Conservation (phyloP, 2,329 filamentous ascomycete species). For the Seiridium cupressi region DNA sequence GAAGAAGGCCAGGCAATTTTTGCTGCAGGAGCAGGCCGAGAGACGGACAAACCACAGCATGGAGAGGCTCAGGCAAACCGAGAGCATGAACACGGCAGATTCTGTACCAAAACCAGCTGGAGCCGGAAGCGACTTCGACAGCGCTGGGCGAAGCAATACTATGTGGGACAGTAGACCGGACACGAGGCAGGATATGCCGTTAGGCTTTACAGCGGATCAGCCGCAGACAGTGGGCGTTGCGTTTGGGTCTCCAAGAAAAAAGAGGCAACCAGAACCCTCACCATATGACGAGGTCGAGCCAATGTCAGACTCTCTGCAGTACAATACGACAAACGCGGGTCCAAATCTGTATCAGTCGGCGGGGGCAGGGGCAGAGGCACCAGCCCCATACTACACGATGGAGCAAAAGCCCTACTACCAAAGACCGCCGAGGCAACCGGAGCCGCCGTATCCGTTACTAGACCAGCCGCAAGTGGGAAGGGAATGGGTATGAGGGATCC, state of each 20-base stretch:
- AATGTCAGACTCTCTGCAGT: not conserved
- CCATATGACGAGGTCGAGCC: not conserved
- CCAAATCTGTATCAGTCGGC: not conserved
- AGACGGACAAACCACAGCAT: conserved; percentile 5
- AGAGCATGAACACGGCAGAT: not conserved
- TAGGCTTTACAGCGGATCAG: not conserved
- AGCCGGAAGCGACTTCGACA: not conserved
- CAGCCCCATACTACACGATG: not conserved
- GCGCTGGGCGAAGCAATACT: not conserved
- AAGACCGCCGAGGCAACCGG: not conserved
- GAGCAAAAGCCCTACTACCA: conserved; percentile 6
- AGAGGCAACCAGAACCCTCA: not conserved
- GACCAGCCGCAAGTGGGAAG: not conserved
- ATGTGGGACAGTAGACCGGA: not conserved
- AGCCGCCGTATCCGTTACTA: not conserved
- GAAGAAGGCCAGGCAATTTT: conserved; percentile 28
- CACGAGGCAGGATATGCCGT: not conserved
- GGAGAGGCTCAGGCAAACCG: not conserved
- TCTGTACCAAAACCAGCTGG: not conserved
- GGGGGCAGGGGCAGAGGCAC: not conserved
- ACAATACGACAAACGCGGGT: not conserved
- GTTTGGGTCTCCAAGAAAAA: not conserved
- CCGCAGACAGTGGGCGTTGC: not conserved
- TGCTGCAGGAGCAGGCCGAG: conserved; percentile 31
- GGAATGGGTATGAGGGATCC: not conserved